Conservation (phyloP, 2,329 filamentous ascomycete species). For the Alternaria gansuensis region DNA sequence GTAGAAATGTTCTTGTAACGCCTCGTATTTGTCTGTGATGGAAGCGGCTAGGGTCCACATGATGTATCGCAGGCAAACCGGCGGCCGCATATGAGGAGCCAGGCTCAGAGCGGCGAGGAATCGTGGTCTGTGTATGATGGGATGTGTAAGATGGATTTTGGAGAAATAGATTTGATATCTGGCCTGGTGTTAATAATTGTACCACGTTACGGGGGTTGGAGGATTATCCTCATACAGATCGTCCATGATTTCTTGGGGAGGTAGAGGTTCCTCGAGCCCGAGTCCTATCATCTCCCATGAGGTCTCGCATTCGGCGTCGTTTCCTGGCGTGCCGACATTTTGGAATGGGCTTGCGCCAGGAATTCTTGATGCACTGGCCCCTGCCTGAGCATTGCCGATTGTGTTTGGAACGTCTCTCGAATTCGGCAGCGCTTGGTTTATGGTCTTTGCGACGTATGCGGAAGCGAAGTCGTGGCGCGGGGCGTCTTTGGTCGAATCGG, state of each 20-base stretch:
- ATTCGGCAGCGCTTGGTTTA: conserved; percentile 38
- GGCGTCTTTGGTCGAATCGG: conserved; percentile 42
- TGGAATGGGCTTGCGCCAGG: conserved; percentile 33
- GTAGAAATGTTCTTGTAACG: conserved; percentile 88
- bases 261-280: conserved; percentile 82
- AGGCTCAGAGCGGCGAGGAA: conserved; percentile 90
- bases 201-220: background rate
- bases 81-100: conserved; percentile 84
- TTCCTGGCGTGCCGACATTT: conserved; percentile 26
- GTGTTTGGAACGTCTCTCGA: conserved; percentile 31
- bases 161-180: conserved; percentile 89
- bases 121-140: conserved; percentile 88
- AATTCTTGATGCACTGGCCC: conserved; percentile 26
- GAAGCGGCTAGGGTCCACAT: conserved; percentile 97
- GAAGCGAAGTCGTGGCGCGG: conserved; percentile 38
- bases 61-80: conserved; percentile 87
- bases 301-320: conserved; percentile 55
- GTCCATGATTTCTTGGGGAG: conserved; percentile 80
- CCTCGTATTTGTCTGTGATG: conserved; percentile 80
- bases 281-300: conserved; percentile 88
- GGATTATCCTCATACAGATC: conserved; percentile 70
- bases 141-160: conserved; percentile 84
- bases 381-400: conserved; percentile 19
- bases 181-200: conserved; percentile 24
- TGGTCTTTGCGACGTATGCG: conserved; percentile 46